These are phyloP conservation scores for Veloporphyrellus conicus DNA, from an alignment of 1,284 basidiomycete species.

Conservation along the genomic window DNA sequence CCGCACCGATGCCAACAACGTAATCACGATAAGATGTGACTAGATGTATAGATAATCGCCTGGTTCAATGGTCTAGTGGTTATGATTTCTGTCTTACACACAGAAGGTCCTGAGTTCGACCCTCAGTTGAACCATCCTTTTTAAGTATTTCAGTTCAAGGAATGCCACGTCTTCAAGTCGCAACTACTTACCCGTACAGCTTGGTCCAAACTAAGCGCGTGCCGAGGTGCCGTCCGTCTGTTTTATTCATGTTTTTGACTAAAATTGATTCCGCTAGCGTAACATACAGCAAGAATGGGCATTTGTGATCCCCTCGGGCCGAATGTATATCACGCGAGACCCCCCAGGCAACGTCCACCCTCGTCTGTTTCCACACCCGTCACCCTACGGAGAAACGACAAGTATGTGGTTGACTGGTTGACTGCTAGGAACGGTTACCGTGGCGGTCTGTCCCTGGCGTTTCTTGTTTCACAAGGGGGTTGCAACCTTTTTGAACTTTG, in stretches of 20 bases:
- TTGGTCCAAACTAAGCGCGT: too few species aligned
- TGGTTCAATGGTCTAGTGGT: conserved; percentile 56
- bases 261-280: not conserved
- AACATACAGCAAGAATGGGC: too few species aligned
- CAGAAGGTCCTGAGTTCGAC: conserved; percentile 64
- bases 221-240: too few species aligned
- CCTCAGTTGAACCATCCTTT: conserved; percentile 50
- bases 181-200: too few species aligned
- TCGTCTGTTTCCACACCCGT: not conserved
- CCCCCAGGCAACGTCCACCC: too few species aligned
- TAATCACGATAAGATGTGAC: not conserved
- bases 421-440: not conserved
- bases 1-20: not conserved
- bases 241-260: not conserved
- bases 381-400: not conserved
- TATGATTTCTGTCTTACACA: conserved; percentile 62
- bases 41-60: accelerated
- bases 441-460: not conserved
- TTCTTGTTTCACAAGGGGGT: conserved; percentile 1
- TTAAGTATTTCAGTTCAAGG: not conserved
- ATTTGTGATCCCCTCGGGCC: not conserved
- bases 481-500: not conserved
- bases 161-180: too few species aligned
- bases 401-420: not conserved
- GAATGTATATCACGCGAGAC: not conserved